Evolutionary conservation across 2,329 filamentous ascomycete species (phyloP), one percentile per base, ranked within the genome.

Genomic region (Aspergillus candidus): DNA sequence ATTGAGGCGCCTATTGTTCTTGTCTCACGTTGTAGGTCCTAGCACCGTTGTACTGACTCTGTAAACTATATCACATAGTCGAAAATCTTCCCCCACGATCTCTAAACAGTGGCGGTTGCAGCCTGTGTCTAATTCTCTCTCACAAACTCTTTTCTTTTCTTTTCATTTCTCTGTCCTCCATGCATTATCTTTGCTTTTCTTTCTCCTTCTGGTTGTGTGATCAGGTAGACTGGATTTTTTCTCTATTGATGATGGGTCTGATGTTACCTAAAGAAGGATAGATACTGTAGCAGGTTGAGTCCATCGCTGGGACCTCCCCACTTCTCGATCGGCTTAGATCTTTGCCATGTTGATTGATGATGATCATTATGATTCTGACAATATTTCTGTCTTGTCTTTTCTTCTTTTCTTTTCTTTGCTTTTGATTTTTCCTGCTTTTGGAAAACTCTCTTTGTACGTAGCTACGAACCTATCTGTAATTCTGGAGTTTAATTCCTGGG

Each of bases 1-100:
- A 7, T 27, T 27, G 22, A 27, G 22, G 8, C 8, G 22, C 7
- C 22, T 27, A 27, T 27, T 27, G 22, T 27, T 27, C 22, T 27
- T 27, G 22, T 27, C 22, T 27, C 22, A 27, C 22, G 22, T 27
- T 27, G 22, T 3, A 27, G 22, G 22, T 27, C 22, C 7, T 27
- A 27, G 22, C 22, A 27, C 22, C 22, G 22, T 27, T 27, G 22
- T 27, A 27, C 22, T 27, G 22, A 27, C 8, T 7, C 22, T 27
- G 22, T 27, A 27, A 27, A 47, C 40, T 49, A 48, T 46, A 35
- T 13, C n/a, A 41, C 39, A 44, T 54, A 55, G 53, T 53, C 51
- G 53, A 44, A 52, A 53, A 52, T 49, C 49, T 53, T 44, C 40
- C 52, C 53, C 56, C 57, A 58, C 56, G 56, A 60, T 57, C 51